Base-by-base conservation (phyloP, 2,329 filamentous ascomycete species). In the Fusarium vanettenii region DNA sequence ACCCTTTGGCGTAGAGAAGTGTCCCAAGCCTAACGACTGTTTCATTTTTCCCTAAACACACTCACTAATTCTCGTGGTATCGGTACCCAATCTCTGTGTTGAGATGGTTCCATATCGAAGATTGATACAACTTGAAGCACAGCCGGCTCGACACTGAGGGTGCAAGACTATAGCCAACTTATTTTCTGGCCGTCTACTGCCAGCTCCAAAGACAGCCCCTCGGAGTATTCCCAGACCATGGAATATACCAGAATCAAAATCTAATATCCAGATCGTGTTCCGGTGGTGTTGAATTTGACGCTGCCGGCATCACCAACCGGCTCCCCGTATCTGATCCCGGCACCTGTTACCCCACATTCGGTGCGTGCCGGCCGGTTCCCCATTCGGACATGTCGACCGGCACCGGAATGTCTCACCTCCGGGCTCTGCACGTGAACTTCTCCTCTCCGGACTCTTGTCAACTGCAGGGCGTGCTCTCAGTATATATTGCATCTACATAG, bases 311-410 rank as follows among this genome's bases (percentile, higher is more conserved):
- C 9, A 18, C 22, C 37, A 22, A 60, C 66, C 62, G 62, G 50
- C 41, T 31, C 35, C 37, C 60, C 60, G 59, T 61, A 14, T 10
- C 59, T 20, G 41, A 61, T 35, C 52, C 69, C 39, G 55, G 67
- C 33, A 66, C 20, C 37, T 18, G 22, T 27, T 57, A 35, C 69
- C 25, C 69, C 63, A 60, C 68, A 63, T 56, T 71, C 68, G 68
- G 63, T 60, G 50, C 50, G 59, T 71, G 69, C 68, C 67, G 52
- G 31, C 64, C 69, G 67, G 68, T 71, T 60, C 63, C 57, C 45
- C 27, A 55, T 71, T 63, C 63, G 31, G 67, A 10, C 67, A 67
- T 50, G 41, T 35, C 29, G 20, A 62, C 67, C 67, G 41, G 69
- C 63, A 60, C 67, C 68, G 57, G 67, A 60, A 70, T 31, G 50